Percentiles rank a stretch among this genome's conserved stretches.
Conservation (phyloP, 2,329 filamentous ascomycete genomes). For the Huntiella bhutanensis region DNA sequence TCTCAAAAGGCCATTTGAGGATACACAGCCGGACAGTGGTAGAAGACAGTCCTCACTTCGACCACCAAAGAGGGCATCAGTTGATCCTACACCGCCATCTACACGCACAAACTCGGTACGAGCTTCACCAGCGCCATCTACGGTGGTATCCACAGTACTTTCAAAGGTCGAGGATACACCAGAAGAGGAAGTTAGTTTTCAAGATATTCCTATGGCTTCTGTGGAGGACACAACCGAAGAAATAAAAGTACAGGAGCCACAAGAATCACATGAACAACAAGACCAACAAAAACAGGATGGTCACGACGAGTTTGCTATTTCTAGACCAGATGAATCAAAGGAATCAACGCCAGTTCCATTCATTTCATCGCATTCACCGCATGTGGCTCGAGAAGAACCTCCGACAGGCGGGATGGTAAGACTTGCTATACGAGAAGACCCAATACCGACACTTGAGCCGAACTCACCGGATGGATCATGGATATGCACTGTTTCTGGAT, state of each 20-base stretch:
- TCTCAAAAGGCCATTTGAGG: constrained; percentile 6
- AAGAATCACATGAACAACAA: too few species aligned
- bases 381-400: not conserved
- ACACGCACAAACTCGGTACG: not conserved
- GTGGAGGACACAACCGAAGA: too few species aligned
- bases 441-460: constrained; percentile 28
- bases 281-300: not conserved
- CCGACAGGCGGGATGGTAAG: not conserved
- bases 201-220: not conserved
- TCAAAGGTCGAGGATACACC: not conserved
- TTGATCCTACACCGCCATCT: not conserved
- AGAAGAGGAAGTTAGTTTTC: not conserved
- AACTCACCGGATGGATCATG: constrained; percentile 44
- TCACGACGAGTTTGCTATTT: constrained; percentile 5
- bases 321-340: constrained; percentile 1
- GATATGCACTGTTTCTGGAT: constrained; percentile 47
- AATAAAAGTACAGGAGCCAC: too few species aligned
- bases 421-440: constrained; percentile 30
- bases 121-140: too few species aligned
- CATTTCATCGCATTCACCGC: not conserved
- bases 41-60: constrained; percentile 8
- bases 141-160: too few species aligned
- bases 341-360: not conserved
- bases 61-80: constrained; percentile 3
- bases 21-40: not conserved